Evolutionary conservation across 768 basidiomycete genomes (phyloP).

Genomic region (Tulasnella sp.): DNA sequence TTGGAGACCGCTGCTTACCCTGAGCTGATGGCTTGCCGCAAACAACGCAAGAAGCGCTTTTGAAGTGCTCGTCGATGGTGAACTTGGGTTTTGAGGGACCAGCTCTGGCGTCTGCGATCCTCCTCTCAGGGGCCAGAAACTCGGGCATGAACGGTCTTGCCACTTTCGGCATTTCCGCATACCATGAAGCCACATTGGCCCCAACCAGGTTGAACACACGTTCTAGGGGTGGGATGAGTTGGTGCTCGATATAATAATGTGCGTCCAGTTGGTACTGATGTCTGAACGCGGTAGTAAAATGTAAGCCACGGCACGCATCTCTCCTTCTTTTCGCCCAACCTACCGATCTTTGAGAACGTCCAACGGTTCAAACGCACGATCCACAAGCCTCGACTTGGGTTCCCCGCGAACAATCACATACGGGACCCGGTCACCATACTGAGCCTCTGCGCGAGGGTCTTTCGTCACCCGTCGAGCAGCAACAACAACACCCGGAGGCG

Average conservation of each 20-base stretch:
- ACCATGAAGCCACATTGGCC: slow-evolving; percentile 86
- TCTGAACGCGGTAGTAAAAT: slow-evolving; percentile 46
- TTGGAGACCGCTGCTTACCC: slow-evolving; percentile 47
- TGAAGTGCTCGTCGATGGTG: slow-evolving; percentile 78
- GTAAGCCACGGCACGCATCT: not conserved
- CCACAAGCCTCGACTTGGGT: slow-evolving; percentile 66
- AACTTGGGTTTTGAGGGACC: slow-evolving; percentile 40
- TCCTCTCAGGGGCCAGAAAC: slow-evolving; percentile 39
- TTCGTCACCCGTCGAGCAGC: slow-evolving; percentile 72
- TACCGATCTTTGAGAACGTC: slow-evolving; percentile 69
- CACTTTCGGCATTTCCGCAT: slow-evolving; percentile 78
- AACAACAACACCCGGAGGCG: slow-evolving; percentile 90
- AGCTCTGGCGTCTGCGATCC: slow-evolving; percentile 46
- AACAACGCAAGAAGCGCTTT: slow-evolving; percentile 66
- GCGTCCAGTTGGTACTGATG: slow-evolving; percentile 74
- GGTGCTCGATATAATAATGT: slow-evolving; percentile 81
- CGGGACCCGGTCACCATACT: slow-evolving; percentile 92
- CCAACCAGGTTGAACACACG: slow-evolving; percentile 91
- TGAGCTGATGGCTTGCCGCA: slow-evolving; percentile 62
- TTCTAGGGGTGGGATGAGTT: slow-evolving; percentile 87
- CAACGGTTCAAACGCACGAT: slow-evolving; percentile 73
- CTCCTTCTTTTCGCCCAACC: slow-evolving; percentile 28
- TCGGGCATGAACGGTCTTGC: slow-evolving; percentile 44
- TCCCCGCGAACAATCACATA: slow-evolving; percentile 80
- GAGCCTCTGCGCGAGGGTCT: slow-evolving; percentile 82